Conservation (phyloP, 106 monocot species). For the Dendrobium catenatum region DNA sequence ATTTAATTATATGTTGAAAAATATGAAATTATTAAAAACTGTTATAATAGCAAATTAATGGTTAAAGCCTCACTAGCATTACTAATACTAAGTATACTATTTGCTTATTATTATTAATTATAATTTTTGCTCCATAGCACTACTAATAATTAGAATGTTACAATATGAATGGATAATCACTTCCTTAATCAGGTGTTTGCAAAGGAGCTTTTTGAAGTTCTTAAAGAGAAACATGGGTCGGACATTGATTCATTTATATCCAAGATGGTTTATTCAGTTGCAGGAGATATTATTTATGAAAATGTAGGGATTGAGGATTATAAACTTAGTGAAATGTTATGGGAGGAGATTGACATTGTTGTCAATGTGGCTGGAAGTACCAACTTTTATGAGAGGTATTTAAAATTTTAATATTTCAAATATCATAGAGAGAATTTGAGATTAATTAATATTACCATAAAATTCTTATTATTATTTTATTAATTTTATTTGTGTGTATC, state of each 20-base stretch:
- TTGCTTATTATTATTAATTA: no score
- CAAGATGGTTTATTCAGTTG: conserved; percentile 36
- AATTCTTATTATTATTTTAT: neutral
- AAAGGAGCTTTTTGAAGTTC: conserved; percentile 46
- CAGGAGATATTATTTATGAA: conserved; percentile 41
- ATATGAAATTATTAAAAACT: no score
- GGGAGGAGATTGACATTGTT: conserved; percentile 41
- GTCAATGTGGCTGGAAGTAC: conserved; percentile 74
- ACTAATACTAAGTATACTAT: no score
- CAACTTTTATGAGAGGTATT: conserved; percentile 65
- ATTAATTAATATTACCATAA: no score
- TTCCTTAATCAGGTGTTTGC: conserved; percentile 32
- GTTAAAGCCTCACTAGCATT: no score
- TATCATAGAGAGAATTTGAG: neutral
- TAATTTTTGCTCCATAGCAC: no score
- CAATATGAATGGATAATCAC: no score
- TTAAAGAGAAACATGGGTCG: conserved; percentile 47
- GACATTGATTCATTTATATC: conserved; percentile 40
- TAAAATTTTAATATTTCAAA: neutral
- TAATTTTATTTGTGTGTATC: neutral
- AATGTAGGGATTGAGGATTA: conserved; percentile 48
- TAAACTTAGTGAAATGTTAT: conserved; percentile 21
- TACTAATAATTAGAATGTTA: no score
- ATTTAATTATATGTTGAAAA: no score
- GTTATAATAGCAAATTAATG: no score